Percentiles rank a stretch among this genome's conserved stretches.
Conservation (phyloP, 768 basidiomycete genomes). For the Cyclocybe cylindracea region DNA sequence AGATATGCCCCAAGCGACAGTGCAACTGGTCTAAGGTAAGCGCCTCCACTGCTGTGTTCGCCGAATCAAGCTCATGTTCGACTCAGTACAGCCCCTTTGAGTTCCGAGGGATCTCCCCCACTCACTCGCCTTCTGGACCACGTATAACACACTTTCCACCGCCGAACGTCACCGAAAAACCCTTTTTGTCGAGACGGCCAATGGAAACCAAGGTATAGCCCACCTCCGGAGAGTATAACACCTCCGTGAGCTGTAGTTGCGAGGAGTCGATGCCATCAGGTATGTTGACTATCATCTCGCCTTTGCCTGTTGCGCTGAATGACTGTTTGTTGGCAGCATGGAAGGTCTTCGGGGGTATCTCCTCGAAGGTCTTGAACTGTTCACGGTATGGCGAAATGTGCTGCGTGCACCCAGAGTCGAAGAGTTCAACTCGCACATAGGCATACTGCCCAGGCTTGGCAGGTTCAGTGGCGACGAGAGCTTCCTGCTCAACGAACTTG, state of each 20-base stretch:
- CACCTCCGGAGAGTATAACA: conserved; percentile 37
- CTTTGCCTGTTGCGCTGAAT: conserved; percentile 27
- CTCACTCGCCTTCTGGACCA: conserved; percentile 12
- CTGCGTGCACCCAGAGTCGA: conserved; percentile 30
- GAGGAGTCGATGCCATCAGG: conserved; percentile 28
- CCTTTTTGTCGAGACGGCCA: conserved; percentile 24
- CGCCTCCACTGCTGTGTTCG: conserved; percentile 15
- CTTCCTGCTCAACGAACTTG: neutral
- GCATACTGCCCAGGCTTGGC: neutral
- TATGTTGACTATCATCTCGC: conserved; percentile 19
- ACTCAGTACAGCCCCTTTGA: conserved; percentile 26
- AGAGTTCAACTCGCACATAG: conserved; percentile 13
- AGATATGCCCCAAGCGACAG: conserved; percentile 30
- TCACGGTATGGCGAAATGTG: conserved; percentile 32
- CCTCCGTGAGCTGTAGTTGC: conserved; percentile 27
- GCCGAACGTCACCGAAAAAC: conserved; percentile 27
- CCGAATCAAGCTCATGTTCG: conserved; percentile 19
- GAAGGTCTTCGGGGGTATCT: conserved; percentile 25
- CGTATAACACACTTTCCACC: conserved; percentile 28
- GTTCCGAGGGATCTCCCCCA: conserved; percentile 25
- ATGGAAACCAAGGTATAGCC: conserved; percentile 29
- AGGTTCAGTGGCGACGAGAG: neutral
- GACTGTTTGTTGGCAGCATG: conserved; percentile 31
- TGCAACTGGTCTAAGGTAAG: conserved; percentile 30
- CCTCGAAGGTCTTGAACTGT: conserved; percentile 20